Conservation (phyloP, 176 grass and related monocot genomes). For the Eleusine coracana region DNA sequence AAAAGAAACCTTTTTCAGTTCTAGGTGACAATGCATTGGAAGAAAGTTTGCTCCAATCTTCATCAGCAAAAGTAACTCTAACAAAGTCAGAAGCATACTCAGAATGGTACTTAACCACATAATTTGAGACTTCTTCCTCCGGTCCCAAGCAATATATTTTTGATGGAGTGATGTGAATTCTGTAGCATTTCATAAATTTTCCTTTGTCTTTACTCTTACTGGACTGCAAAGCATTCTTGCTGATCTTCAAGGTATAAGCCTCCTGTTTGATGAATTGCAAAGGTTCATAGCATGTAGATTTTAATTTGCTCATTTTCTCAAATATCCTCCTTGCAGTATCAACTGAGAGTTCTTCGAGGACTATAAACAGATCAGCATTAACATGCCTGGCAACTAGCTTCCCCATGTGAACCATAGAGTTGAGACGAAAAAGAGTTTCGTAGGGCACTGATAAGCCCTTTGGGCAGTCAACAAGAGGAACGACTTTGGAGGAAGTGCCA, state of each 20-base stretch:
- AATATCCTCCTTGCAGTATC: conserved; percentile 64
- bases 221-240: conserved; percentile 27
- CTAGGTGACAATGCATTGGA: conserved; percentile 69
- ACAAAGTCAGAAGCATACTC: conserved; percentile 80
- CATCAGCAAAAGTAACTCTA: conserved; percentile 95
- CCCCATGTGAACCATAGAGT: conserved; percentile 88
- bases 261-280: conserved; percentile 70
- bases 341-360: conserved; percentile 59
- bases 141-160: conserved; percentile 93
- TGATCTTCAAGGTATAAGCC: conserved; percentile 50
- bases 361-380: conserved; percentile 67
- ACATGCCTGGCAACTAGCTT: conserved; percentile 73
- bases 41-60: conserved; percentile 94
- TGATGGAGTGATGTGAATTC: conserved; percentile 86
- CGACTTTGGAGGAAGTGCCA: conserved; percentile 50
- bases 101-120: conserved; percentile 72
- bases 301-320: conserved; percentile 79
- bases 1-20: conserved; percentile 64
- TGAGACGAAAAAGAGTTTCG: conserved; percentile 83
- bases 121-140: conserved; percentile 87
- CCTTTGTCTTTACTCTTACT: conserved; percentile 42
- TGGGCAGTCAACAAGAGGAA: conserved; percentile 74
- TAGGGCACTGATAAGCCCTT: conserved; percentile 67
- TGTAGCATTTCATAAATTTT: conserved; percentile 74
- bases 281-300: conserved; percentile 77